Evolutionary conservation across 179 eudicot genomes (phyloP).

Genomic region (Drosera spatulata): DNA sequence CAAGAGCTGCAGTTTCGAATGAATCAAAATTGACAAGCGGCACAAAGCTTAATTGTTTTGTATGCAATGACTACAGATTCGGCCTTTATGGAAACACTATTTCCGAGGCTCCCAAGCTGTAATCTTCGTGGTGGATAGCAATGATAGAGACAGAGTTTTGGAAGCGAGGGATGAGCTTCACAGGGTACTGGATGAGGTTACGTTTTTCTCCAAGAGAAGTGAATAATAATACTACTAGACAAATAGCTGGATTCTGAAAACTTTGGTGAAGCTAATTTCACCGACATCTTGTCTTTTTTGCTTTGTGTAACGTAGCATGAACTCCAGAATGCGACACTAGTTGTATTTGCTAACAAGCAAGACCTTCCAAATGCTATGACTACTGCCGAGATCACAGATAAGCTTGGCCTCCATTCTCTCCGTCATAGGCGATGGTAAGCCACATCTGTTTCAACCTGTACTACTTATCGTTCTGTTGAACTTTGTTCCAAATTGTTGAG

Average conservation of each 20-base stretch:
- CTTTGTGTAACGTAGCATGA: slow-evolving; percentile 13
- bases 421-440: slow-evolving; percentile 10
- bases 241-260: neutral
- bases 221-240: neutral
- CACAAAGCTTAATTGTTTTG: no score
- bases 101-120: slow-evolving; percentile 4
- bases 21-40: neutral
- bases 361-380: slow-evolving; percentile 3
- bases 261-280: neutral
- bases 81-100: slow-evolving; percentile 41
- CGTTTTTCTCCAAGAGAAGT: neutral
- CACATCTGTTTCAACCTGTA: slow-evolving; percentile 17
- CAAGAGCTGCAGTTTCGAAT: no score
- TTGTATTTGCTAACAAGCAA: slow-evolving; percentile 23
- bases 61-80: slow-evolving; percentile 15
- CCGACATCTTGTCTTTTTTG: neutral
- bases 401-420: slow-evolving; percentile 1
- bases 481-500: neutral
- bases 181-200: slow-evolving; percentile 26
- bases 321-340: slow-evolving; percentile 14
- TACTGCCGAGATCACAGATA: slow-evolving; percentile 2
- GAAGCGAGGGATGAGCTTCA: slow-evolving; percentile 32
- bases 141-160: slow-evolving; percentile 20
- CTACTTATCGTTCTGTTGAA: slow-evolving; percentile 4
- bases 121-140: slow-evolving; percentile 13